phyloP scores from a whole-genome alignment of 73 alveolate species.

The Paramecium sonneborni region DNA sequence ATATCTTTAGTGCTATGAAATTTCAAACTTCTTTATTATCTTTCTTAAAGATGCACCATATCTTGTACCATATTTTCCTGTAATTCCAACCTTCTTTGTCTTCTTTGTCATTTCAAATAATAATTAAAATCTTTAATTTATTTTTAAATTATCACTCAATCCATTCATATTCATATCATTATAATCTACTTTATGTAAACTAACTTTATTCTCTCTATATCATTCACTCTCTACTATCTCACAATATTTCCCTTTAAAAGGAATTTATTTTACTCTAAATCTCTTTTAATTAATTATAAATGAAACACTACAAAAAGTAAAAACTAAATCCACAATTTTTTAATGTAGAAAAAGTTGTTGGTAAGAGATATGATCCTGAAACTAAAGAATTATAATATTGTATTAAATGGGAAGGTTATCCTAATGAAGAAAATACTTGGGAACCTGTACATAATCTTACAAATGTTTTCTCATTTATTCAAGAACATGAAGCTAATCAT shows the following conservation, averaged over 20 bases:
- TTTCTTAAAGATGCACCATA: slow-evolving; percentile 94
- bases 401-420: slow-evolving; percentile 45
- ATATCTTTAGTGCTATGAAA: slow-evolving; percentile 86
- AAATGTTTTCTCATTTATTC: not conserved
- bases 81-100: slow-evolving; percentile 96
- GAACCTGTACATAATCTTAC: slow-evolving; percentile 3
- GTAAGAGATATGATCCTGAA: not conserved
- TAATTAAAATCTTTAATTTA: slow-evolving; percentile 47
- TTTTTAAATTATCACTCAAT: not conserved
- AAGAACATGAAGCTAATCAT: not conserved
- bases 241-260: not conserved
- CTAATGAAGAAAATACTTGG: slow-evolving; percentile 35
- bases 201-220: not conserved
- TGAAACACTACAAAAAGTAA: not conserved
- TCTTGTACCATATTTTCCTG: slow-evolving; percentile 97
- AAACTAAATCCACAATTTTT: not conserved
- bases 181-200: not conserved
- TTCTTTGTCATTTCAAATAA: slow-evolving; percentile 77
- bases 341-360: slow-evolving; percentile 5
- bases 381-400: not conserved
- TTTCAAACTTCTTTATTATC: slow-evolving; percentile 94
- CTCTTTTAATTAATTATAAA: not conserved
- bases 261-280: not conserved
- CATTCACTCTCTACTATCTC: not conserved
- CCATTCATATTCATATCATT: not conserved